A percentile compares a stretch with the other conserved stretches of the same genome.
Conservation (phyloP, 2,329 filamentous ascomycete species). For the Phyllosticta ampelicida region DNA sequence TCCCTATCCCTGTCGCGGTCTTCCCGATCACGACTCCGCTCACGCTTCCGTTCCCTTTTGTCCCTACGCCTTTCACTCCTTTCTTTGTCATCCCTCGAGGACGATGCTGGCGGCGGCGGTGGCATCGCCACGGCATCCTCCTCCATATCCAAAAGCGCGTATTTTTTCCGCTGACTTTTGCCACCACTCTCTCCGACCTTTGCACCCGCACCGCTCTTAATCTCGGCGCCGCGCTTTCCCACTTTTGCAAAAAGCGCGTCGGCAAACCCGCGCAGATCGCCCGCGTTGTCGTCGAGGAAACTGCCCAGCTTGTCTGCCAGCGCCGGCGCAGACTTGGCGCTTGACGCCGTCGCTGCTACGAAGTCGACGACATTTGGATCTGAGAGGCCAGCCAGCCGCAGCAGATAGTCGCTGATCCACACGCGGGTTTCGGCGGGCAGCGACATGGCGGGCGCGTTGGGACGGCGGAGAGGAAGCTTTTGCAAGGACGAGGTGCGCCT, state of each 20-base stretch:
- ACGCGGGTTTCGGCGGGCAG: constrained; percentile 11
- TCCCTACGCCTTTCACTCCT: constrained; percentile 16
- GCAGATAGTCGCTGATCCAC: constrained; percentile 38
- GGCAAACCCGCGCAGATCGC: constrained; percentile 38
- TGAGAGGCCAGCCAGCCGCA: constrained; percentile 44
- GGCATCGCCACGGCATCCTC: constrained; percentile 29
- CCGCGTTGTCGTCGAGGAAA: constrained; percentile 41
- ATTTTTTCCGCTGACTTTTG: constrained; percentile 33
- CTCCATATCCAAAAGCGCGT: constrained; percentile 45
- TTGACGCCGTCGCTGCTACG: constrained; percentile 42
- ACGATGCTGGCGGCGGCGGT: constrained; percentile 13
- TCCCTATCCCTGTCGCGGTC: constrained; percentile 16
- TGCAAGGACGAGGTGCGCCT: not conserved
- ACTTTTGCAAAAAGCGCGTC: constrained; percentile 34
- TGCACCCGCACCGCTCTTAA: not conserved
- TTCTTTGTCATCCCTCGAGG: constrained; percentile 9
- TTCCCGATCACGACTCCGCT: constrained; percentile 27
- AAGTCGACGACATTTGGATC: constrained; percentile 48
- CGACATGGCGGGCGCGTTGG: not conserved
- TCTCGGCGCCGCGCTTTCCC: constrained; percentile 17
- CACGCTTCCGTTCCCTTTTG: constrained; percentile 22
- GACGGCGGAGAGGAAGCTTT: not conserved
- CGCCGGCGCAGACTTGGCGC: constrained; percentile 36
- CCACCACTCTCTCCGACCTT: constrained; percentile 1
- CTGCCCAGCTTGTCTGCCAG: constrained; percentile 41